Evolutionary conservation across 108 stramenopile species (phyloP).

Genomic region (Ochromonas danica): DNA sequence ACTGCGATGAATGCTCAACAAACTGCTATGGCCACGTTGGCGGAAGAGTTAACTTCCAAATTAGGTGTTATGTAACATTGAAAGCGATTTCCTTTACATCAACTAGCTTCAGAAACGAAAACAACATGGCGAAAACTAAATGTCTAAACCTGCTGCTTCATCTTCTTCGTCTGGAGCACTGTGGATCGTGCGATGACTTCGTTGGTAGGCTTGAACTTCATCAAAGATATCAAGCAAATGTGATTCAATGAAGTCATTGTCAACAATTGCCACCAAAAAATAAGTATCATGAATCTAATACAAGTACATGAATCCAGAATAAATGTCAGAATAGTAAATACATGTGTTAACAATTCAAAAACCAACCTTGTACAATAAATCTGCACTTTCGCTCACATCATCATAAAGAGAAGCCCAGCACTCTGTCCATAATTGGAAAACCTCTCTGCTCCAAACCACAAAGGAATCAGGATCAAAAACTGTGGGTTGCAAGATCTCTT

Average conservation of each 20-base stretch:
- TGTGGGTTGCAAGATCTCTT: slow-evolving; percentile 93
- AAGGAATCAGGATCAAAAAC: slow-evolving; percentile 92
- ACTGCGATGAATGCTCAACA: no score
- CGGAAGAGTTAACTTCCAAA: no score
- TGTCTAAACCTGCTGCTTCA: no score
- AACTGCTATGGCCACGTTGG: no score
- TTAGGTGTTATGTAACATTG: no score
- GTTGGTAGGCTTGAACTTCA: no score
- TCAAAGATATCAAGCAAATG: slow-evolving; percentile 11
- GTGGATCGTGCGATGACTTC: no score
- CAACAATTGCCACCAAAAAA: slow-evolving; percentile 87
- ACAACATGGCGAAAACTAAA: no score
- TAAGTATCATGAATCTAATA: slow-evolving; percentile 73
- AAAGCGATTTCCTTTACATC: no score
- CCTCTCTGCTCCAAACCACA: slow-evolving; percentile 84
- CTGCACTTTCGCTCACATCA: slow-evolving; percentile 70
- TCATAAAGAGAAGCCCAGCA: slow-evolving; percentile 90
- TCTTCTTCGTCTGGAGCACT: no score
- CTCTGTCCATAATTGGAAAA: slow-evolving; percentile 83
- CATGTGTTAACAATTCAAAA: neutral
- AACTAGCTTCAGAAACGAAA: no score
- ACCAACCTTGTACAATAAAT: slow-evolving; percentile 66
- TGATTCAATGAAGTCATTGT: slow-evolving; percentile 75
- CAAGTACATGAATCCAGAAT: neutral
- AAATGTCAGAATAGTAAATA: neutral